These are phyloP conservation scores for Phlebiopsis gigantea DNA, from an alignment of 768 basidiomycete genomes.

Conservation along the genomic window DNA sequence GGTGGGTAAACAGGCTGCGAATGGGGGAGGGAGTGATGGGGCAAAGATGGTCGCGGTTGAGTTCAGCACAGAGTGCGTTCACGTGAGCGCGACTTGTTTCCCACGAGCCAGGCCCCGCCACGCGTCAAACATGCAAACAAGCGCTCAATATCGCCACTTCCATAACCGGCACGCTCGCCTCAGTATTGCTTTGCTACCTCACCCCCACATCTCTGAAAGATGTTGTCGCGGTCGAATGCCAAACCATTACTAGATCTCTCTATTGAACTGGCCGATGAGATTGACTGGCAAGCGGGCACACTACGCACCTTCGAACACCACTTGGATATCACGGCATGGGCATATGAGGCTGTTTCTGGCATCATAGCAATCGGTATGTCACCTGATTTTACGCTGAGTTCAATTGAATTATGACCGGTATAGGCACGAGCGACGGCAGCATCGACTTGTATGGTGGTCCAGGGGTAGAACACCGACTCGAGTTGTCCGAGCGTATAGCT, in stretches of 20 bases:
- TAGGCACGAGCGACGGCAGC: slow-evolving; percentile 60
- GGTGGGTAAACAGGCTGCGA: neutral
- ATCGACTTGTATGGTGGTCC: slow-evolving; percentile 66
- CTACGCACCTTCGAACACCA: slow-evolving; percentile 47
- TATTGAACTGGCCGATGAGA: slow-evolving; percentile 44
- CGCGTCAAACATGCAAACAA: neutral
- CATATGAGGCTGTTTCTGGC: slow-evolving; percentile 55
- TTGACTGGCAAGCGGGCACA: slow-evolving; percentile 51
- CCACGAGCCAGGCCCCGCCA: too few species aligned
- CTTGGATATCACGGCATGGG: slow-evolving; percentile 45
- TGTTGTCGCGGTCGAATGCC: slow-evolving; percentile 10
- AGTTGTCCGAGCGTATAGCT: slow-evolving; percentile 36
- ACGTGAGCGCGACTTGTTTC: neutral
- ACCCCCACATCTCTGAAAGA: too few species aligned
- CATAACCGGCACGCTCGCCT: too few species aligned
- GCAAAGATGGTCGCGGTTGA: neutral
- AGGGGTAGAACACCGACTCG: slow-evolving; percentile 50
- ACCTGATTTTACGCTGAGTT: neutral
- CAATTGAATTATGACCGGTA: slow-evolving; percentile 9
- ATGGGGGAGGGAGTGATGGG: neutral
- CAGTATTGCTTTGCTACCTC: too few species aligned
- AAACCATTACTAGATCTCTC: slow-evolving; percentile 48
- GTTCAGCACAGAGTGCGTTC: neutral
- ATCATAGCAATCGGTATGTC: slow-evolving; percentile 55
- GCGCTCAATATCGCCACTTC: neutral